Conservation (phyloP, 192 early-diverging fungal genomes). For the Phlyctochytrium planicorne region DNA sequence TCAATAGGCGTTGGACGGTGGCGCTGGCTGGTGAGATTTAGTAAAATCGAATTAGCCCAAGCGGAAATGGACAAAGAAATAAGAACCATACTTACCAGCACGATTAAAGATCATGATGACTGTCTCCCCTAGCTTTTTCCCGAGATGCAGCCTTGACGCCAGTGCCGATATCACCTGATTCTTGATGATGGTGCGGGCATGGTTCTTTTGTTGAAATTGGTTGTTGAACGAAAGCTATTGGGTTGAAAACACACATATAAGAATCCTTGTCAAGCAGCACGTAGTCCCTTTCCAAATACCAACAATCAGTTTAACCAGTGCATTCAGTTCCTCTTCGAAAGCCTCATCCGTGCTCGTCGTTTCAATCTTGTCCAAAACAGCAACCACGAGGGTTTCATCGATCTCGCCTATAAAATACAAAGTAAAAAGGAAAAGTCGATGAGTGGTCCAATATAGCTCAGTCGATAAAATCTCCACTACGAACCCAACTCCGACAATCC, state of each 20-base stretch:
- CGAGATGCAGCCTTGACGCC: slow-evolving; percentile 47
- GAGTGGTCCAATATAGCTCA: too few relatives aligned
- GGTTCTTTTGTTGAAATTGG: slow-evolving; percentile 61
- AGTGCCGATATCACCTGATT: slow-evolving; percentile 60
- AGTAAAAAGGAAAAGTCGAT: background rate
- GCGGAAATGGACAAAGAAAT: background rate
- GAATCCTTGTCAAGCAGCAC: too few relatives aligned
- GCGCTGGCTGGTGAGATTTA: slow-evolving; percentile 3
- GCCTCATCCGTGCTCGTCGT: slow-evolving; percentile 44
- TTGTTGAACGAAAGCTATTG: slow-evolving; percentile 68
- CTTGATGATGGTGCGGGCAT: slow-evolving; percentile 27
- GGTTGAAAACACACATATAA: background rate
- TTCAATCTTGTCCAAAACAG: slow-evolving; percentile 61
- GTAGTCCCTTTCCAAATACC: background rate
- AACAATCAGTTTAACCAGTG: slow-evolving; percentile 50
- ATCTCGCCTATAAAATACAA: slow-evolving; percentile 38
- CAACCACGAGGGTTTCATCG: slow-evolving; percentile 44
- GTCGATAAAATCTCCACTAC: background rate
- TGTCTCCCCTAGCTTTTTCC: slow-evolving; percentile 85
- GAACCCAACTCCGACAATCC: slow-evolving; percentile 53
- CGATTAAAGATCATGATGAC: slow-evolving; percentile 92
- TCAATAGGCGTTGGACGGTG: slow-evolving; percentile 15
- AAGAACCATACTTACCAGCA: slow-evolving; percentile 54
- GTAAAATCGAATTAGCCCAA: background rate
- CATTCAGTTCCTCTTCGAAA: slow-evolving; percentile 52